phyloP scores from a whole-genome alignment of 331 rosid genomes.

The Malus hybrid region DNA sequence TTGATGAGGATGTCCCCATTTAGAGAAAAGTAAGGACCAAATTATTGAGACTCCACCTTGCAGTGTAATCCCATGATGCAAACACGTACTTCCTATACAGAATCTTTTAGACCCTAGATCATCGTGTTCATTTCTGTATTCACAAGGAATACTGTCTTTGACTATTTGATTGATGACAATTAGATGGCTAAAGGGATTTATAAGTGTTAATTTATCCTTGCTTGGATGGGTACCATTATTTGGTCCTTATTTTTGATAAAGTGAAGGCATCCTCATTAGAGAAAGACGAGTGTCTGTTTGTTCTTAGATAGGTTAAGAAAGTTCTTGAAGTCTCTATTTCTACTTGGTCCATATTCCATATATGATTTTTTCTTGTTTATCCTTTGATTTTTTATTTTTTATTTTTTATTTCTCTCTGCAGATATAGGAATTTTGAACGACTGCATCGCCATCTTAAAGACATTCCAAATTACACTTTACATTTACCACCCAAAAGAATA shows the following conservation, averaged over 20 bases:
- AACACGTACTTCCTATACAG: too few species aligned
- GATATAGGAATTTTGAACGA: constrained; percentile 92
- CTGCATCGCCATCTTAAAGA: constrained; percentile 90
- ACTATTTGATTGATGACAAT: neutral
- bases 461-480: constrained; percentile 81
- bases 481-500: constrained; percentile 95
- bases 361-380: neutral
- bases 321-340: neutral
- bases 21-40: neutral
- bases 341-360: neutral
- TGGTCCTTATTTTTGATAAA: neutral
- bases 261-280: neutral
- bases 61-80: neutral
- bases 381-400: neutral
- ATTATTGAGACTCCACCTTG: neutral
- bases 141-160: neutral
- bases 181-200: neutral
- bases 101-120: too few species aligned
- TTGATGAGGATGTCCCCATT: neutral
- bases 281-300: neutral
- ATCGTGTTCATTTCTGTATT: neutral
- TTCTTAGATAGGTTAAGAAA: neutral
- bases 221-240: neutral
- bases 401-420: constrained; percentile 22
- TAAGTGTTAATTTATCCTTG: neutral